Conservation (phyloP, 83 land plant species). For the Thuja plicata region DNA sequence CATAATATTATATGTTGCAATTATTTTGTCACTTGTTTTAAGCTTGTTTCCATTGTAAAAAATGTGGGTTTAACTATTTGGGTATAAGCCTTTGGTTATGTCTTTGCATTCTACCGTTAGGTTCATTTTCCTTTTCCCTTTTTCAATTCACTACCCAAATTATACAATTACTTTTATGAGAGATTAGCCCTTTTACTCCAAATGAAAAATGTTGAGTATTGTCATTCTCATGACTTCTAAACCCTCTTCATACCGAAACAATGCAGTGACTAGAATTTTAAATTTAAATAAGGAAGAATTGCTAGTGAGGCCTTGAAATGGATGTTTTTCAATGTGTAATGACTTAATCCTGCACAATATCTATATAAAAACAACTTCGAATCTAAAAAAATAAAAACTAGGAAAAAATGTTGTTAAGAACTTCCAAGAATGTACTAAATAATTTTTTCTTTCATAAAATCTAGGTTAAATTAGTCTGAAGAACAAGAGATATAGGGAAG, state of each 20-base stretch:
- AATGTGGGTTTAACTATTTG: background rate
- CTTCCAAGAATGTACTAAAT: background rate
- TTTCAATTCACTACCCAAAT: slow-evolving; percentile 32
- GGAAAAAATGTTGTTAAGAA: background rate
- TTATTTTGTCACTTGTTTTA: background rate
- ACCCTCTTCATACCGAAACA: background rate
- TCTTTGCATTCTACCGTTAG: background rate
- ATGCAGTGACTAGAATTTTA: background rate
- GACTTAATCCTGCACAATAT: background rate
- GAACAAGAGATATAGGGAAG: background rate
- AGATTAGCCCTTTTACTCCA: background rate
- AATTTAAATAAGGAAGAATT: background rate
- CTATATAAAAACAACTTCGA: background rate
- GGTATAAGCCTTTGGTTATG: background rate
- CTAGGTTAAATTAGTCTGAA: background rate
- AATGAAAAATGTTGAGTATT: background rate
- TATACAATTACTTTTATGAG: background rate
- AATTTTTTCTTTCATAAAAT: background rate
- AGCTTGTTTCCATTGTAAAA: background rate
- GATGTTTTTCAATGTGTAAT: background rate
- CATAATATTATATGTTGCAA: background rate
- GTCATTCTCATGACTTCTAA: background rate
- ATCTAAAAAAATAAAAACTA: background rate
- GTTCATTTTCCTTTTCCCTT: background rate
- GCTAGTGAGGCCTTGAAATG: background rate